These are phyloP conservation scores for Candida caryicola DNA, from an alignment of 805 yeast species.

Conservation along the genomic window DNA sequence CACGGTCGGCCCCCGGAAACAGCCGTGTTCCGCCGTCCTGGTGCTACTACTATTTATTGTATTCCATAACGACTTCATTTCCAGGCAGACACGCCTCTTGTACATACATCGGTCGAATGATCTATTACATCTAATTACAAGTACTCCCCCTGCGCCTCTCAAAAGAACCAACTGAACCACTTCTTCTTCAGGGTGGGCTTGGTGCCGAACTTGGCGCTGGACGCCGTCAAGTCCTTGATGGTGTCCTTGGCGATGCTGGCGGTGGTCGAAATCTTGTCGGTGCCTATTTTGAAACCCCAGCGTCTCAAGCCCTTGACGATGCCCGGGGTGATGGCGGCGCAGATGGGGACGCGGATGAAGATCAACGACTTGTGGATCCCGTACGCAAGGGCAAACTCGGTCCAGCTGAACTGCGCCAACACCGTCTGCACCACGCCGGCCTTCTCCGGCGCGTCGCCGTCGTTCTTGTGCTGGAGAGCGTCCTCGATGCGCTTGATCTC, in stretches of 20 bases:
- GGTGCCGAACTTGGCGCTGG: constrained; percentile 51
- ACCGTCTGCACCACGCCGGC: constrained; percentile 9
- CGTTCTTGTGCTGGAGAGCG: constrained; percentile 10
- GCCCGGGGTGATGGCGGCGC: constrained; percentile 89
- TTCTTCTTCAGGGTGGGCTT: constrained; percentile 48
- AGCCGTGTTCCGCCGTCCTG: too few species aligned
- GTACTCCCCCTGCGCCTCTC: constrained; percentile 4
- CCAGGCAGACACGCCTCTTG: not conserved
- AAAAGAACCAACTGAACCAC: constrained; percentile 63
- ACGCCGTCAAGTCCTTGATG: constrained; percentile 42
- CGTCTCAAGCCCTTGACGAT: constrained; percentile 61
- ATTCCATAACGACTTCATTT: not conserved
- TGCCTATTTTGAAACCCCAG: constrained; percentile 80
- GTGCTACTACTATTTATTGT: not conserved
- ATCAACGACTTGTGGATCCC: constrained; percentile 88
- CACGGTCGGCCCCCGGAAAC: too few species aligned
- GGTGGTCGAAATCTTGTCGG: constrained; percentile 43
- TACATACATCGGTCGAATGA: constrained; percentile 1
- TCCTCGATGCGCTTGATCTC: constrained; percentile 32
- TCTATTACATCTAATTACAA: not conserved
- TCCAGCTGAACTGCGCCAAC: constrained; percentile 49
- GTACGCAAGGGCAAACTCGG: constrained; percentile 88
- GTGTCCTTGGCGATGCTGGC: constrained; percentile 31
- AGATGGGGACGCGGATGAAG: constrained; percentile 79
- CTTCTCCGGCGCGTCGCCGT: constrained; percentile 18